These are phyloP conservation scores for Pseudotsuga menziesii DNA, from an alignment of 75 land plant species.

Conservation along the genomic window DNA sequence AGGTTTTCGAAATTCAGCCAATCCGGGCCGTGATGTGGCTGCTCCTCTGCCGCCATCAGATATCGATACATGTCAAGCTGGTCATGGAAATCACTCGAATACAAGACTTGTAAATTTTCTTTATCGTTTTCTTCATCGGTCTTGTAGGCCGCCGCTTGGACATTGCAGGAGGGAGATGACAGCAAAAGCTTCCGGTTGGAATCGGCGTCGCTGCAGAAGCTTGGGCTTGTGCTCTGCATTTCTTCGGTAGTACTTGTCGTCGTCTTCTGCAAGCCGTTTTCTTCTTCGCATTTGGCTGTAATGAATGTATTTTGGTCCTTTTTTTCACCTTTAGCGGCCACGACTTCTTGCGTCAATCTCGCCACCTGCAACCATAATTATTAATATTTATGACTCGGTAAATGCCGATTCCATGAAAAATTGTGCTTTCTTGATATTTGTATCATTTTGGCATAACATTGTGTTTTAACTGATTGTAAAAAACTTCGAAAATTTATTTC, in stretches of 20 bases:
- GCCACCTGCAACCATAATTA: not conserved
- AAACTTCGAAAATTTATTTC: not conserved
- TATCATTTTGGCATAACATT: too few relatives aligned
- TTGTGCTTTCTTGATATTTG: not conserved
- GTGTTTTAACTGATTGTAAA: too few relatives aligned
- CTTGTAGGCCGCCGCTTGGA: too few relatives aligned
- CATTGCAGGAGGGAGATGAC: not conserved
- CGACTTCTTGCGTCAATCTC: not conserved
- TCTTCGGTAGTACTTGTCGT: not conserved
- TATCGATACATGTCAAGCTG: too few relatives aligned
- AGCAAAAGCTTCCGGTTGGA: not conserved
- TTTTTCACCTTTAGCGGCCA: not conserved
- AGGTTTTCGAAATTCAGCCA: too few relatives aligned
- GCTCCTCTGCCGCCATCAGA: too few relatives aligned
- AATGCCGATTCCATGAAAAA: not conserved
- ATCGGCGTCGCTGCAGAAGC: slow-evolving; percentile 9
- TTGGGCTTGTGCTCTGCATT: not conserved
- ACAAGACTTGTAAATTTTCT: too few relatives aligned
- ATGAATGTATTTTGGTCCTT: not conserved
- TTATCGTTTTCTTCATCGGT: too few relatives aligned
- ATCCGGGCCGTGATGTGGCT: too few relatives aligned
- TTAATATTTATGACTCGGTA: not conserved
- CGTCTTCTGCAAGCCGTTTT: not conserved
- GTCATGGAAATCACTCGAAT: too few relatives aligned
- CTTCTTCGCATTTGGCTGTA: not conserved